Evolutionary conservation across 2,329 filamentous ascomycete genomes (phyloP).

Genomic region (Ophiostoma sp.): DNA sequence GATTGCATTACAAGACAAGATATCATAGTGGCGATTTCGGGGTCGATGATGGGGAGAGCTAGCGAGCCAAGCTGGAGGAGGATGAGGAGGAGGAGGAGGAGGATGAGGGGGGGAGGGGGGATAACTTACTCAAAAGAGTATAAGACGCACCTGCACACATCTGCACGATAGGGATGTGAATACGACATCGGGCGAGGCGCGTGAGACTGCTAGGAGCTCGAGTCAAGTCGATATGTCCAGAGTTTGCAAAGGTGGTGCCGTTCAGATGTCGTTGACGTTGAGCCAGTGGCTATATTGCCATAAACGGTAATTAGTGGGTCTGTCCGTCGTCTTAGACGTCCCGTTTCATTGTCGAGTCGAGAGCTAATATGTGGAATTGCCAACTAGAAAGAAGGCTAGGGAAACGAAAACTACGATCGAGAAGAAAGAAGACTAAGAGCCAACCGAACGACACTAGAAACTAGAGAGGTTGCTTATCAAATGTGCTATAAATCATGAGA

Average conservation of each 20-base stretch:
- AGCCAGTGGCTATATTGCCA: slow-evolving; percentile 14
- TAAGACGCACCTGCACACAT: slow-evolving; percentile 13
- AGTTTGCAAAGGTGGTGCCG: slow-evolving; percentile 1
- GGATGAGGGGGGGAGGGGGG: background rate
- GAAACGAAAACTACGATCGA: background rate
- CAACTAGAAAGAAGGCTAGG: background rate
- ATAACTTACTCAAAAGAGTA: slow-evolving; percentile 16
- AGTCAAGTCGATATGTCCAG: background rate
- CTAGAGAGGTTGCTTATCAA: background rate
- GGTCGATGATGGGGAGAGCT: background rate
- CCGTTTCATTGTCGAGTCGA: background rate
- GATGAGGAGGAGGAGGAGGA: background rate
- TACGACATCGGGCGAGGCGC: background rate
- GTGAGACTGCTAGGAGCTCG: background rate
- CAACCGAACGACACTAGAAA: background rate
- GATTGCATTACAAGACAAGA: background rate
- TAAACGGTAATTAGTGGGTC: background rate
- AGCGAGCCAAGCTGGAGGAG: background rate
- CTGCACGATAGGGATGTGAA: slow-evolving; percentile 3
- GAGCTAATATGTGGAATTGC: background rate
- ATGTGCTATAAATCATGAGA: background rate
- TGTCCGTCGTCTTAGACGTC: background rate
- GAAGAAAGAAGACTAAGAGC: background rate
- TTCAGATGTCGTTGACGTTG: slow-evolving; percentile 12
- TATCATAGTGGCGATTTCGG: background rate